Percentiles rank a stretch among this genome's conserved stretches.
phyloP scores from a whole-genome alignment of 2,329 filamentous ascomycete species.

The Fusarium brevicatenulatum region DNA sequence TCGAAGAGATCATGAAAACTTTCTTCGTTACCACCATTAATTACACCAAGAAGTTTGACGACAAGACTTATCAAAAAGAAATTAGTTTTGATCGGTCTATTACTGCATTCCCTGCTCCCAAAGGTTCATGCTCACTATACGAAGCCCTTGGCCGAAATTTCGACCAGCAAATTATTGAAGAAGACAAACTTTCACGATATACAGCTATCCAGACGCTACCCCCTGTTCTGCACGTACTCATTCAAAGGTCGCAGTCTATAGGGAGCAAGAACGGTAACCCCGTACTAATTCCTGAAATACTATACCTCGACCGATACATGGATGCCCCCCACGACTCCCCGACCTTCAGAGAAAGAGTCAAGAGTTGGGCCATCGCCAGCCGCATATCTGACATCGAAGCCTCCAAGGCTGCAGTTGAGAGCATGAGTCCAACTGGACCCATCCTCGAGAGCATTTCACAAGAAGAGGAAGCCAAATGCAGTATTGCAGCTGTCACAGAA shows the following conservation, averaged over 20 bases:
- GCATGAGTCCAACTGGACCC: slow-evolving; percentile 40
- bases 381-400: slow-evolving; percentile 67
- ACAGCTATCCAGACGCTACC: slow-evolving; percentile 80
- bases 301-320: slow-evolving; percentile 92
- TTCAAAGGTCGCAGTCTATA: slow-evolving; percentile 83
- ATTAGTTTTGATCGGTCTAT: slow-evolving; percentile 70
- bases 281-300: slow-evolving; percentile 79
- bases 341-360: slow-evolving; percentile 71
- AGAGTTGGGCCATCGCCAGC: slow-evolving; percentile 79
- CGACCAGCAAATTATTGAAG: slow-evolving; percentile 78
- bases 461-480: background rate
- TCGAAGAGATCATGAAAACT: slow-evolving; percentile 80
- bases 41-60: slow-evolving; percentile 65
- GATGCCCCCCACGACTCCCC: slow-evolving; percentile 69
- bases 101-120: slow-evolving; percentile 66
- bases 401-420: slow-evolving; percentile 43
- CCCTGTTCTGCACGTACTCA: slow-evolving; percentile 87
- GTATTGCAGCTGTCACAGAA: background rate
- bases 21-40: slow-evolving; percentile 72
- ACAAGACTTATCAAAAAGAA: slow-evolving; percentile 54
- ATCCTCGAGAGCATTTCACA: slow-evolving; percentile 43
- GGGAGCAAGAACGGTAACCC: slow-evolving; percentile 80
- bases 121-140: slow-evolving; percentile 73
- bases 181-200: slow-evolving; percentile 70
- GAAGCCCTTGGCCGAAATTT: slow-evolving; percentile 87